Base-by-base conservation (phyloP, 208 protist genomes). In the Trypanosoma platydactyli region DNA sequence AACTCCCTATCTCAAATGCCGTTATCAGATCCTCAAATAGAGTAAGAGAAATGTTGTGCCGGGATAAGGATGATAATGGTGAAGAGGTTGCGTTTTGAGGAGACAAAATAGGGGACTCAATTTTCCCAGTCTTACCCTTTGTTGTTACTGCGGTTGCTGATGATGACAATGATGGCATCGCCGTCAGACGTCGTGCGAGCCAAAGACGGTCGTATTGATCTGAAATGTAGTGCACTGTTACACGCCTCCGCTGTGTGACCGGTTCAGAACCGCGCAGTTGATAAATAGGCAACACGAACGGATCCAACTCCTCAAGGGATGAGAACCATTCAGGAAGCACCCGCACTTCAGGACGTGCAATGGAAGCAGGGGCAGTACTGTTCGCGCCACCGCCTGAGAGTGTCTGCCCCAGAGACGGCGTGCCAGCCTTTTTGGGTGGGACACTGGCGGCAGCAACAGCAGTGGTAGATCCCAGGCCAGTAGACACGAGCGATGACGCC, bases 21-120 rank as follows among this genome's bases (percentile, higher is more conserved):
- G 87, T 90, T 49, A 93, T 81, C 20, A 86, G 73, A 30, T 82
- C 68, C 55, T 93, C 87, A 3, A 93, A 73, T 3, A 81, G 52
- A 24, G 61, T 46, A 45, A 68, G 22, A 45, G 73, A 41, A 58
- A 70, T 74, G 29, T 45, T 41, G 30, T 63, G 44, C 33, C 55
- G 40, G 27, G 49, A 27, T 30, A 53, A 20, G 6, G 35, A 33
- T 18, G 48, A 41, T 18, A 24, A n/a, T 29, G 51, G 20, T 42
- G 42, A 64, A 71, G 41, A 18, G 55, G 54, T 45, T 70, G 22
- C 71, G 48, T 15, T 65, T 45, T 29, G 7, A 61, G 38, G 15
- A 56, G 53, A 59, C 27, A 65, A 38, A 38, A 38, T 27, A 46
- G 61, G 27, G 1, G 61, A 60, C 13, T 71, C 71, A 52, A 77